Evolutionary conservation across 352 stramenopile genomes (phyloP).

Genomic region (Phytophthora pistaciae): DNA sequence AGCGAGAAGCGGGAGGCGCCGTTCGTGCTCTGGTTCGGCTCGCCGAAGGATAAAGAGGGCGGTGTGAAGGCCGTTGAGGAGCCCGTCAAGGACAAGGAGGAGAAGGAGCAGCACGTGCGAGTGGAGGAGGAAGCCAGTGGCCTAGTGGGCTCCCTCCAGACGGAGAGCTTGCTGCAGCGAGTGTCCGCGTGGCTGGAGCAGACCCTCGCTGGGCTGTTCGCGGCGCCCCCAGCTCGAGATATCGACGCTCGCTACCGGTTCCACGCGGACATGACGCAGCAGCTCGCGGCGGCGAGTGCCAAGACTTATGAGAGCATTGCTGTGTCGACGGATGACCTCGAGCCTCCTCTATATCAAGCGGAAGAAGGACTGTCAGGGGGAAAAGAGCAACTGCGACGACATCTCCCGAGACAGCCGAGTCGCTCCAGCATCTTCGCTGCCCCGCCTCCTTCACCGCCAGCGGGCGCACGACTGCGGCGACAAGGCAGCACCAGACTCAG

Average conservation of each 20-base stretch:
- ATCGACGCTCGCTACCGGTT: constrained; percentile 37
- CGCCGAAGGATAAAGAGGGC: constrained; percentile 11
- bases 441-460: constrained; percentile 11
- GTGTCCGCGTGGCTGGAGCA: constrained; percentile 8
- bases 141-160: neutral
- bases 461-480: constrained; percentile 1
- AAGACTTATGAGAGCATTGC: constrained; percentile 67
- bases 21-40: constrained; percentile 46
- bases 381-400: neutral
- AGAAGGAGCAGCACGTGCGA: neutral
- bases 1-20: constrained; percentile 33
- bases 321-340: constrained; percentile 46
- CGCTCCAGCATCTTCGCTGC: constrained; percentile 28
- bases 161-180: constrained; percentile 13
- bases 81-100: neutral
- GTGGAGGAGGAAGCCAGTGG: neutral
- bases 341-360: neutral
- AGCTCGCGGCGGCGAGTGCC: constrained; percentile 11
- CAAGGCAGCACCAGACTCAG: constrained; percentile 17
- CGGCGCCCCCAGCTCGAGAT: neutral
- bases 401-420: neutral
- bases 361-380: neutral
- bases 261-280: constrained; percentile 39
- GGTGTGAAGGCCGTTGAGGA: neutral
- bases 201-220: neutral